Evolutionary conservation across 2,329 filamentous ascomycete genomes (phyloP).

Genomic region (Paramyrothecium sp.): DNA sequence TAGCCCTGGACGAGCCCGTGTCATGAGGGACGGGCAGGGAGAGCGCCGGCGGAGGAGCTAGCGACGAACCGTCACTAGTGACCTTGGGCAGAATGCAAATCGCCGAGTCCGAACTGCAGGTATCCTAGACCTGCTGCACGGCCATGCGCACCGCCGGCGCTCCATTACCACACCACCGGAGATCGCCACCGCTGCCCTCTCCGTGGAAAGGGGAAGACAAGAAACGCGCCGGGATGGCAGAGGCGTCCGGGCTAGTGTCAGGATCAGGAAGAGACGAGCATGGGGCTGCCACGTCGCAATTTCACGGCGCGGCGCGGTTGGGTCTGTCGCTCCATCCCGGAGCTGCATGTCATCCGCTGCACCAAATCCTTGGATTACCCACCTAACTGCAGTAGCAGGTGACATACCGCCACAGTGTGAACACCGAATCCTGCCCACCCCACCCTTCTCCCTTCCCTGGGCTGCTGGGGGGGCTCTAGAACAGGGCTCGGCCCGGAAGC

Average conservation of each 20-base stretch:
- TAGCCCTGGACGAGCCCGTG: too few species aligned
- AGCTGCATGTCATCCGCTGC: constrained; percentile 23
- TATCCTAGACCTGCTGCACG: too few species aligned
- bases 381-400: background rate
- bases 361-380: background rate
- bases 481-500: background rate
- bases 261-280: constrained; percentile 6
- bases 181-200: background rate
- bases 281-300: constrained; percentile 26
- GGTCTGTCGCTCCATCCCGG: constrained; percentile 24
- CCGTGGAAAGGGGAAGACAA: background rate
- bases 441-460: background rate
- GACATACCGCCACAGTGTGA: constrained; percentile 2
- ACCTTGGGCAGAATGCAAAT: too few species aligned
- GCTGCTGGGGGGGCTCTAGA: background rate
- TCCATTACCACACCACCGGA: background rate
- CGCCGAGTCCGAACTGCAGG: too few species aligned
- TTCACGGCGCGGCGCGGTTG: constrained; percentile 24
- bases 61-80: too few species aligned
- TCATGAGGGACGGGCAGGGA: too few species aligned
- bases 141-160: too few species aligned
- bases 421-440: background rate
- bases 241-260: background rate
- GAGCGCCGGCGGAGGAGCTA: too few species aligned
- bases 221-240: background rate